phyloP scores from a whole-genome alignment of 352 stramenopile genomes.

The Aphanomyces euteiches region DNA sequence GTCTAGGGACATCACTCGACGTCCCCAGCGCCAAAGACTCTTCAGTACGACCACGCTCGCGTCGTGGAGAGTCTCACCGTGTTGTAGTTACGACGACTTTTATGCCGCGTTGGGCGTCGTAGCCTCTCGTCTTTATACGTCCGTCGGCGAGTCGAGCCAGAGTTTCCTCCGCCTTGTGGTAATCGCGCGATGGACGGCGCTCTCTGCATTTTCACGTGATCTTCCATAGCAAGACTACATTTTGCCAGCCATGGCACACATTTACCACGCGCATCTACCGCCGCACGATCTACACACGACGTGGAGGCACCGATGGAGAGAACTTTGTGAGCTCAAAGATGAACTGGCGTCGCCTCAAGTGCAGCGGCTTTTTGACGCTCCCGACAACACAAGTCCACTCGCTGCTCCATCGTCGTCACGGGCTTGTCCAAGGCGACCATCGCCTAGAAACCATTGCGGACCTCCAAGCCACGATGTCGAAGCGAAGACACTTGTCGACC shows the following conservation, averaged over 20 bases:
- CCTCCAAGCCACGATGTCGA: too few species aligned
- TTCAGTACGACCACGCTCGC: not conserved
- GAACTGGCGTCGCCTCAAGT: not conserved
- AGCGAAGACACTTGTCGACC: too few species aligned
- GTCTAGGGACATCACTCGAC: not conserved
- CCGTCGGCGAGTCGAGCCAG: not conserved
- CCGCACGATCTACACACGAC: not conserved
- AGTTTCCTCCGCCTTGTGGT: constrained; percentile 7
- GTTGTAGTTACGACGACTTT: constrained; percentile 6
- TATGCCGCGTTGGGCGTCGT: constrained; percentile 10
- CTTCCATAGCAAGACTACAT: constrained; percentile 6
- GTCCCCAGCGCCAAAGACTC: not conserved
- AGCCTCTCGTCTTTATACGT: constrained; percentile 1
- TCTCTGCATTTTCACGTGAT: not conserved
- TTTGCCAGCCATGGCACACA: constrained; percentile 13
- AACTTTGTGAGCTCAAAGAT: not conserved
- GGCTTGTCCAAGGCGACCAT: too few species aligned
- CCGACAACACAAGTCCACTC: not conserved
- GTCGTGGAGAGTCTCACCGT: not conserved
- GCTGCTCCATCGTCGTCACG: too few species aligned
- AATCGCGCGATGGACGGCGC: not conserved
- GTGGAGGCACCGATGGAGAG: constrained; percentile 9
- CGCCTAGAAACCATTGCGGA: too few species aligned
- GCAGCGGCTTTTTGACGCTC: not conserved
- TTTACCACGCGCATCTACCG: constrained; percentile 6